Base-by-base conservation (phyloP, 805 yeast genomes). In the Pichia exigua region DNA sequence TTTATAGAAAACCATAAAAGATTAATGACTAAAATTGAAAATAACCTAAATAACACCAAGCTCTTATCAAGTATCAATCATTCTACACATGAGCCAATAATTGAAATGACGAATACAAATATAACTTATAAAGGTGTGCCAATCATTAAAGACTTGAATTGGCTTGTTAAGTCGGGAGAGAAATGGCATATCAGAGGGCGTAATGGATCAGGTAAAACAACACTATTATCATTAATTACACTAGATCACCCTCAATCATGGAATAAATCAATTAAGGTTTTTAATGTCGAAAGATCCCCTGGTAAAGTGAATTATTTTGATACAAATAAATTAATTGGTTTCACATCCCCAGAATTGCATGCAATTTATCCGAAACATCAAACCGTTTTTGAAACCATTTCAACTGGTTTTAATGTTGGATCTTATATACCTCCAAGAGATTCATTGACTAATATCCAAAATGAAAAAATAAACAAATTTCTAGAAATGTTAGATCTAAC, bases 181-280 rank as follows among this genome's bases (percentile, higher is more conserved):
- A 83, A 79, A 61, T 89, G 97, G 95, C 95, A 94, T 63, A 74
- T 92, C 30, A 72, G 85, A 51, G 99, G 99, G 2, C 79, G 81
- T 52, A 92, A 94, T 58, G 99, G 99, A 1, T 77, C 95, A 0
- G 99, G 99, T 0, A 92, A 92, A 65, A 87, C 97, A 1, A 94
- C 99, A 0, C 68, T 92, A 24, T 67, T 94, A 17, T 81, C 97
- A 2, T 65, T 94, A 45, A 73, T 92, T 28, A 90, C 96, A 0
- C 90, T 96, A 4, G 99, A 92, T 60, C 99, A 92, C 64, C 99
- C 99, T 1, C 97, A 92, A 67, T 83, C 97, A 2, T 92, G 98
- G 98, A 83, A 81, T 58, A 75, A 80, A 6, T 79, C 76, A 22
- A 75, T 94, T 22, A 67, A 71, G 9, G 71, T 89, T 45, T 75